Conservation (phyloP, 2,329 filamentous ascomycete species). For the Thyridium curvatum region DNA sequence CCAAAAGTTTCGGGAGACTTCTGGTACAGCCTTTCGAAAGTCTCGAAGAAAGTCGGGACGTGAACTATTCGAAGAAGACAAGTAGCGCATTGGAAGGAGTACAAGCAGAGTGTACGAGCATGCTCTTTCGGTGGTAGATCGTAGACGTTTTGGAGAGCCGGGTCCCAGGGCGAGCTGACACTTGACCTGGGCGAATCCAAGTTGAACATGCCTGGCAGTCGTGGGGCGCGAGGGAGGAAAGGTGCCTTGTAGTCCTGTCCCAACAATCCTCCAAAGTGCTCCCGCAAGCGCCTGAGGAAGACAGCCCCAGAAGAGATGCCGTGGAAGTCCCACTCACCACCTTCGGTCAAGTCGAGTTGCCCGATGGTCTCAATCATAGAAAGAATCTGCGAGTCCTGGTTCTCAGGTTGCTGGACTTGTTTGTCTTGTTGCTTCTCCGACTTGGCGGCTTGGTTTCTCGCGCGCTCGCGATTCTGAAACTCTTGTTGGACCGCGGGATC, state of each 20-base stretch:
- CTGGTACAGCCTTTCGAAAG: conserved; percentile 73
- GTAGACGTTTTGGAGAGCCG: conserved; percentile 44
- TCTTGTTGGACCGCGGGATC: conserved; percentile 72
- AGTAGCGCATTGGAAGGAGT: conserved; percentile 50
- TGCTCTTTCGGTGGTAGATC: conserved; percentile 64
- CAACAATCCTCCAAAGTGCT: conserved; percentile 76
- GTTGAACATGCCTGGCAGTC: conserved; percentile 42
- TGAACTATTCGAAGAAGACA: conserved; percentile 67
- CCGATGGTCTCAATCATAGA: conserved; percentile 95
- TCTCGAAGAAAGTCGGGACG: conserved; percentile 71
- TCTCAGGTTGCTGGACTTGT: conserved; percentile 20
- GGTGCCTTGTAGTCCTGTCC: conserved; percentile 56
- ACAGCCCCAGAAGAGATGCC: conserved; percentile 88
- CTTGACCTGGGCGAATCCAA: conserved; percentile 65
- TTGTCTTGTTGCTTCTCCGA: conserved; percentile 13
- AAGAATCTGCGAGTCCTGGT: conserved; percentile 68
- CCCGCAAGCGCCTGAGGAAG: conserved; percentile 80
- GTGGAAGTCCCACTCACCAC: conserved; percentile 91
- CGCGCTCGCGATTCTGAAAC: conserved; percentile 48
- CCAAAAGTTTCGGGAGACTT: conserved; percentile 55
- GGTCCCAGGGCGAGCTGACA: conserved; percentile 58
- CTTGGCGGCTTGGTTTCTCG: conserved; percentile 37
- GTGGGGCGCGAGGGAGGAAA: conserved; percentile 47
- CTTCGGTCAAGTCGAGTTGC: conserved; percentile 84
- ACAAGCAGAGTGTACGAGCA: conserved; percentile 47